A percentile compares a stretch with the other conserved stretches of the same genome.
phyloP scores from a whole-genome alignment of 441 rosid genomes.

The Geranium incanum region DNA sequence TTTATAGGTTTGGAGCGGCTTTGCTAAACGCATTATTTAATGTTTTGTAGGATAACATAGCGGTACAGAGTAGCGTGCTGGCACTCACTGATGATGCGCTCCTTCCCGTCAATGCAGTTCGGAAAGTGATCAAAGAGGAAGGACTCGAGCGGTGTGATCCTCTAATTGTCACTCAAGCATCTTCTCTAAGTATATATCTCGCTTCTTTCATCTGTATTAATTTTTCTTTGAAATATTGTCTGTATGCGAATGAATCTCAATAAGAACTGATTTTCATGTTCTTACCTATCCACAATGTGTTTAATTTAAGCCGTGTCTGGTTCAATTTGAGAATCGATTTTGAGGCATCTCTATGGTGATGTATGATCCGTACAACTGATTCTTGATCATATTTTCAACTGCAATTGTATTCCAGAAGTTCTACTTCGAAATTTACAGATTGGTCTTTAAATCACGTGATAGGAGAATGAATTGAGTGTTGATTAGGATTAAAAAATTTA shows the following conservation, averaged over 20 bases:
- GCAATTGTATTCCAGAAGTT: too few relatives aligned
- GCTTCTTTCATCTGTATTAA: neutral
- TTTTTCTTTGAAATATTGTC: neutral
- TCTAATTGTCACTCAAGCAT: constrained; percentile 60
- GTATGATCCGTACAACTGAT: neutral
- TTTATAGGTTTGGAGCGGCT: neutral
- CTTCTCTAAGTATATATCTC: constrained; percentile 39
- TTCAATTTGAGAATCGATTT: too few relatives aligned
- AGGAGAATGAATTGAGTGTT: too few relatives aligned
- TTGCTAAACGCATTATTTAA: neutral
- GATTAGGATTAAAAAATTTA: too few relatives aligned
- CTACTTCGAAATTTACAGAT: too few relatives aligned
- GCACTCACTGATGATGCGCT: constrained; percentile 37
- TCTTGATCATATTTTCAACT: neutral
- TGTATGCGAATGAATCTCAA: too few relatives aligned
- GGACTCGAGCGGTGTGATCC: constrained; percentile 40
- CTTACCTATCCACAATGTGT: too few relatives aligned
- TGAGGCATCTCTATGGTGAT: too few relatives aligned
- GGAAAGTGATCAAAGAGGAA: constrained; percentile 32
- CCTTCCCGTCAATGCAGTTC: constrained; percentile 37
- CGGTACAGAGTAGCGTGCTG: constrained; percentile 24
- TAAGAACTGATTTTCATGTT: too few relatives aligned
- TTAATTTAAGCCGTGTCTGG: too few relatives aligned
- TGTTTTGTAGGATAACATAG: constrained; percentile 29
- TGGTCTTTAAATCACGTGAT: too few relatives aligned